Base-by-base conservation (phyloP, 352 stramenopile species). In the Phytophthora aleatoria region DNA sequence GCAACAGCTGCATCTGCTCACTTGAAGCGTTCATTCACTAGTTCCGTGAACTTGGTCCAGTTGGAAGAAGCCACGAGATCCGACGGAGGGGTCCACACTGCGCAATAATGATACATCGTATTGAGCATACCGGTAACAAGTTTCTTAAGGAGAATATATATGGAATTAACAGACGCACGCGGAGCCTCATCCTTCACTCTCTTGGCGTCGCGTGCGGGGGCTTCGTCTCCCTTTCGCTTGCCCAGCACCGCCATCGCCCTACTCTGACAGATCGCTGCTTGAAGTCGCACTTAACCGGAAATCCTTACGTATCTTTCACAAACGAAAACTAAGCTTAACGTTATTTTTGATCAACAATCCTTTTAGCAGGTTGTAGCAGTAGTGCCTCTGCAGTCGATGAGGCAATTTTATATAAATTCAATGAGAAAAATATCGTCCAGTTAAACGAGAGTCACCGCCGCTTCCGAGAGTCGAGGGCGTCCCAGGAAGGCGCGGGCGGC, bases 21-120 rank as follows among this genome's bases (percentile, higher is more conserved):
- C 83, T 72, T 61, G 49, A 87, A 69, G 24, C 75, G 64, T 16
- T 79, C 39, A 70, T 88, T 90, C n/a, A 91, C 74, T 50, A 77
- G 71, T 28, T 71, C 56, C 55, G 81, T 86, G 62, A 92, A 92
- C 51, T 76, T 76, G 50, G 79, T 90, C 83, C 81, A 90, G 45
- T 92, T 76, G 36, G 81, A 90, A 12, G 67, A 69, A 30, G 74
- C 69, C 35, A 89, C 48, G 28, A 89, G 63, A 41, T 72, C 48
- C 44, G 71, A 60, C 26, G 81, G 63, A 7, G 81, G 83, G 35
- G 56, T 81, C 83, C 83, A 92, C 57, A 90, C 82, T 91, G 61
- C 42, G 20, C 20, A n/a, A 48, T 30, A 6, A 27, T 53, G 28
- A 53, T 8, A 39, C 43, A 49, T 20, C 20, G 20, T 20, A 20